phyloP scores from a whole-genome alignment of 768 basidiomycete species.

The Kwoniella mangroviensis region DNA sequence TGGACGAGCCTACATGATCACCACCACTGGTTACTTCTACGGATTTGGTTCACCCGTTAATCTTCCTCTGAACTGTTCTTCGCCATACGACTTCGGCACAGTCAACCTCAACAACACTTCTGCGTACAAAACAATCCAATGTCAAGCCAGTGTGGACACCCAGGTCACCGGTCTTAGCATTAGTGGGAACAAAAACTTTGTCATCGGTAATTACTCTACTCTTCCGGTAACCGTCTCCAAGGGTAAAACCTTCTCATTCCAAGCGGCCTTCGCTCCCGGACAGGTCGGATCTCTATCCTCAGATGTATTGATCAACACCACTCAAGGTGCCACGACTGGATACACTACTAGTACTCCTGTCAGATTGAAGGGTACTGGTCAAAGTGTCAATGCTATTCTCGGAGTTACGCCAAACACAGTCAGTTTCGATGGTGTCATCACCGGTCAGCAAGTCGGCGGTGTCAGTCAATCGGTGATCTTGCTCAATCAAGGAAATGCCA shows the following conservation, averaged over 20 bases:
- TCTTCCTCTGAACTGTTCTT: conserved; percentile 24
- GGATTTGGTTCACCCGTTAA: conserved; percentile 28
- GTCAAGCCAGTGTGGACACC: conserved; percentile 15
- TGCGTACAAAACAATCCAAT: conserved; percentile 15
- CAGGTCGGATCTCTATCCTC: conserved; percentile 22
- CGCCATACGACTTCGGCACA: conserved; percentile 20
- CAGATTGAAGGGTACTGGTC: conserved; percentile 13
- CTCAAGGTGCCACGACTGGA: conserved; percentile 3
- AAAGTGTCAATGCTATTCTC: conserved; percentile 19
- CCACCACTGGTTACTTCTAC: conserved; percentile 17
- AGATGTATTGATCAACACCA: conserved; percentile 21
- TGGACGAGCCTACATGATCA: conserved; percentile 23
- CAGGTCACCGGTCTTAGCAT: conserved; percentile 18
- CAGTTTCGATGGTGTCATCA: conserved; percentile 25
- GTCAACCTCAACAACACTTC: conserved; percentile 20
- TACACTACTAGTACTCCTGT: conserved; percentile 20
- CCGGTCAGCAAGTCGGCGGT: conserved; percentile 20
- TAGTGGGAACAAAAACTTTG: conserved; percentile 26
- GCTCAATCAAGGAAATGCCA: conserved; percentile 19
- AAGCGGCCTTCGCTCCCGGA: conserved; percentile 21
- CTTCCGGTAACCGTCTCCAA: conserved; percentile 8
- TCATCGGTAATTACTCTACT: conserved; percentile 19
- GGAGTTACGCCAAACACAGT: conserved; percentile 20
- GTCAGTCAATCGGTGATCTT: conserved; percentile 24
- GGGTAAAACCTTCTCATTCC: conserved; percentile 23